Evolutionary conservation across 2,329 filamentous ascomycete genomes (phyloP).

Genomic region (Ceratocystiopsis brevicomis): DNA sequence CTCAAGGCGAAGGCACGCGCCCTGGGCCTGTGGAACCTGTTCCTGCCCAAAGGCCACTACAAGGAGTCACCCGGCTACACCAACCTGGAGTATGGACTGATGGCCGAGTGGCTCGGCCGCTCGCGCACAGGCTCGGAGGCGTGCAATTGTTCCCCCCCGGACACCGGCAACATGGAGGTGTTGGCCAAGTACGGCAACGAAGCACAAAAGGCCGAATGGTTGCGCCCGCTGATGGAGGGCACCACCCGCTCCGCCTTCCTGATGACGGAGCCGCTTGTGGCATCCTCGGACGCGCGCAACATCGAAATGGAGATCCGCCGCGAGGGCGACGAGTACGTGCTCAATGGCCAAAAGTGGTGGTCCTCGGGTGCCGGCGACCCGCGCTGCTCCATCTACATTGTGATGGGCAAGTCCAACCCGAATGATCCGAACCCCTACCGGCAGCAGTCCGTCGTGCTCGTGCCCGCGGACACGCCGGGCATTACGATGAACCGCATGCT

Average conservation of each 20-base stretch:
- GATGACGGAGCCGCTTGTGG: constrained; percentile 83
- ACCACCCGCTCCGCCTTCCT: constrained; percentile 77
- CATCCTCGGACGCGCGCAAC: constrained; percentile 81
- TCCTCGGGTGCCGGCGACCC: constrained; percentile 87
- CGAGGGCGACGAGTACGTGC: constrained; percentile 73
- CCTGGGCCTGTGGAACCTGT: constrained; percentile 95
- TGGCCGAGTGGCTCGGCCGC: constrained; percentile 90
- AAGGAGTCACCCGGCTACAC: constrained; percentile 85
- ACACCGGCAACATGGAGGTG: constrained; percentile 94
- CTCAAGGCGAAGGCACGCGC: constrained; percentile 69
- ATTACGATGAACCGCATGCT: constrained; percentile 92
- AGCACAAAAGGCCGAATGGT: constrained; percentile 67
- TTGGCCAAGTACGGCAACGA: constrained; percentile 80
- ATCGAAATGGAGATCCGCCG: constrained; percentile 67
- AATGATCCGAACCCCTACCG: constrained; percentile 59
- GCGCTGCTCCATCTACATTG: constrained; percentile 81
- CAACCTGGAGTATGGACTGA: constrained; percentile 92
- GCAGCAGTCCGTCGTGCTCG: constrained; percentile 85
- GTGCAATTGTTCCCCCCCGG: constrained; percentile 75
- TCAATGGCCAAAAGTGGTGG: constrained; percentile 99
- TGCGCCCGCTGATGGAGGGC: constrained; percentile 62
- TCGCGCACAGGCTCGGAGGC: constrained; percentile 69
- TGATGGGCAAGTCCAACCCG: constrained; percentile 85
- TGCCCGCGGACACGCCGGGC: constrained; percentile 62
- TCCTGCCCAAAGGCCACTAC: constrained; percentile 87